Percentiles rank a stretch among this genome's conserved stretches.
Evolutionary conservation across 768 basidiomycete species (phyloP).

Genomic region (Boletus tylopilopsis): DNA sequence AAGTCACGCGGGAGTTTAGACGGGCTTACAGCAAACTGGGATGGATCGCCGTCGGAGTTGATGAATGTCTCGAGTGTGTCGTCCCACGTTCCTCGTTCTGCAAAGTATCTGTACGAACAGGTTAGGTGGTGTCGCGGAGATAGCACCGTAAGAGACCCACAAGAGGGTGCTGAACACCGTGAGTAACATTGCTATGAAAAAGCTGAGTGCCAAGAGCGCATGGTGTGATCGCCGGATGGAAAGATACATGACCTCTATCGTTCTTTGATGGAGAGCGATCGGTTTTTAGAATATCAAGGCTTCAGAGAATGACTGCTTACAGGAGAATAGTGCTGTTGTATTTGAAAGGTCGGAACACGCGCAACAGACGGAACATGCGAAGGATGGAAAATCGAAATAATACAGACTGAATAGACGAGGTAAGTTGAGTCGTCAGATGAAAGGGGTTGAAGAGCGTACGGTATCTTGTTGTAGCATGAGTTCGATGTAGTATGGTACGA

Average conservation of each 20-base stretch:
- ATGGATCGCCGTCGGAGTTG: slow-evolving; percentile 80
- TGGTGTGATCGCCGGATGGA: slow-evolving; percentile 83
- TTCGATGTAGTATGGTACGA: slow-evolving; percentile 88
- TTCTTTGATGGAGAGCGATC: slow-evolving; percentile 38
- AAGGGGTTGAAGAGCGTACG: slow-evolving; percentile 39
- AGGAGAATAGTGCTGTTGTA: slow-evolving; percentile 80
- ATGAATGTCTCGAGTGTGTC: slow-evolving; percentile 74
- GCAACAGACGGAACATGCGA: slow-evolving; percentile 81
- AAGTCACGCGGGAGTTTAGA: no score
- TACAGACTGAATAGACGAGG: slow-evolving; percentile 50
- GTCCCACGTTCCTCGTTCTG: slow-evolving; percentile 90
- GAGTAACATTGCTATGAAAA: slow-evolving; percentile 86
- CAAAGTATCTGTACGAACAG: slow-evolving; percentile 61
- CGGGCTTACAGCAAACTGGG: slow-evolving; percentile 63
- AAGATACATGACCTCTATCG: slow-evolving; percentile 91
- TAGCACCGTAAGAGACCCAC: slow-evolving; percentile 36
- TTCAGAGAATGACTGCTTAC: slow-evolving; percentile 42
- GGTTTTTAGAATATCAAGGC: no score
- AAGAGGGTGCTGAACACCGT: slow-evolving; percentile 85
- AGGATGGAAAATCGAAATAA: slow-evolving; percentile 90
- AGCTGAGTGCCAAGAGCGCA: slow-evolving; percentile 79
- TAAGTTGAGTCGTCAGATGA: not conserved
- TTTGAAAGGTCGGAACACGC: slow-evolving; percentile 88
- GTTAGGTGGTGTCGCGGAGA: not conserved
- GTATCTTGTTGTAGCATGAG: slow-evolving; percentile 82